Evolutionary conservation across 106 monocot species (phyloP), one percentile per base, ranked within the genome.

Genomic region (Dendrobium huoshanense): DNA sequence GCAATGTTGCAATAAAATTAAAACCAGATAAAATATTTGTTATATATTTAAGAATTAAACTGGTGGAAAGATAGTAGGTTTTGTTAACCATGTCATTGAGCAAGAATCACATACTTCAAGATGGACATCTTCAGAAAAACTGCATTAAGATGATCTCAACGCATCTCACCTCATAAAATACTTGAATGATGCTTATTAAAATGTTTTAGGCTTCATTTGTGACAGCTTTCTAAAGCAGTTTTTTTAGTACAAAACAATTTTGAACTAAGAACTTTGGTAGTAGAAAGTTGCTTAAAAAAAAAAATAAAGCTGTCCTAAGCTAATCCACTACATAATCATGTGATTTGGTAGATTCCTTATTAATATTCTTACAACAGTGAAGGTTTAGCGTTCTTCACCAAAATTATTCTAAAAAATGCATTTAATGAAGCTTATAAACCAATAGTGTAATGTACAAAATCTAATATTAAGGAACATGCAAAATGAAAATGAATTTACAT

Each of bases 1-100:
- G 18, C 44, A 31, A 51, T 13, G 20, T 74, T 74, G 19, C 42
- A 43, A 74, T 44, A 43, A 43, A 44, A 74, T 7, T 15, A 43
- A 44, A 74, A 44, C 20, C 74, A 19, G 20, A 20, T 4, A 74
- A 31, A 41, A 20, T 8, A 74, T n/a, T 74, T 19, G 15, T 44
- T 74, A 44, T 42, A 73, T 33, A 41, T 17, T 73, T 73, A 74
- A 74, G 41, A 74, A 44, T 74, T 42, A 74, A 42, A 42, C 74
- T 20, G 10, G 43, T 7, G n/a, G 43, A 20, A 41, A 4, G 43
- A 74, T 19, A 31, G 4, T 20, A 74, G 8, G 44, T 43, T 74
- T 74, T 74, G 43, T n/a, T 42, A 74, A n/a, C 41, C 43, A 43
- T 20, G n/a, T 44, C 20, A 43, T 37, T 19, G n/a, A 74, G 19